A percentile compares a stretch with the other conserved stretches of the same genome.
phyloP scores from a whole-genome alignment of 495 filamentous ascomycete genomes.

The Penicillium psychrofluorescens region DNA sequence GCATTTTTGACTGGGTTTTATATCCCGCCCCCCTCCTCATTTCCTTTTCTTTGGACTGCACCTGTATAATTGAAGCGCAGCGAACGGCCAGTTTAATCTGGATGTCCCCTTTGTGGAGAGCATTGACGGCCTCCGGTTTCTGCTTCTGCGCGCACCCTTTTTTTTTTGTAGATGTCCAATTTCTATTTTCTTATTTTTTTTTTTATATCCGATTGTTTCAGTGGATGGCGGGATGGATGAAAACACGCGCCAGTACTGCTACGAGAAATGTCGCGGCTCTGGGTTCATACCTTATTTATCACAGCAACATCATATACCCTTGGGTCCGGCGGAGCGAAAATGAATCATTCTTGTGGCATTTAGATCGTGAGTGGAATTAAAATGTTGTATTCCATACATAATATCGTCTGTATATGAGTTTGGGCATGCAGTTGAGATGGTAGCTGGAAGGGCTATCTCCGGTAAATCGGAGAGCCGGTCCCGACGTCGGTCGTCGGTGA shows the following conservation, averaged over 20 bases:
- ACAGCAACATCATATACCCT: slow-evolving; percentile 29
- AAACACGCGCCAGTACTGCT: too few species aligned
- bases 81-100: not conserved
- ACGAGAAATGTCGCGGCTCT: too few species aligned
- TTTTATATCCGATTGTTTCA: not conserved
- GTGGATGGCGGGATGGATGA: slow-evolving; percentile 1
- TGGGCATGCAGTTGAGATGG: too few species aligned
- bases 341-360: slow-evolving; percentile 10
- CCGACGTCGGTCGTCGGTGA: too few species aligned
- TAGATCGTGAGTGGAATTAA: slow-evolving; percentile 16
- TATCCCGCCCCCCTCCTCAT: not conserved
- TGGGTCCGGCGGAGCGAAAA: slow-evolving; percentile 18
- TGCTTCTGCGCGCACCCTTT: slow-evolving; percentile 6
- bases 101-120: not conserved
- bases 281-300: too few species aligned
- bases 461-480: too few species aligned
- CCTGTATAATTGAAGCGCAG: slow-evolving; percentile 7
- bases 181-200: not conserved
- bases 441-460: too few species aligned
- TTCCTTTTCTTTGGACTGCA: slow-evolving; percentile 7
- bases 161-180: not conserved
- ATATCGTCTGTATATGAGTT: too few species aligned
- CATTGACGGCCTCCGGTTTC: not conserved
- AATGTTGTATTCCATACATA: slow-evolving; percentile 17
- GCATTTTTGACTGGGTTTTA: too few species aligned